Conservation (phyloP, 2,329 filamentous ascomycete species). For the Epichloe typhina region DNA sequence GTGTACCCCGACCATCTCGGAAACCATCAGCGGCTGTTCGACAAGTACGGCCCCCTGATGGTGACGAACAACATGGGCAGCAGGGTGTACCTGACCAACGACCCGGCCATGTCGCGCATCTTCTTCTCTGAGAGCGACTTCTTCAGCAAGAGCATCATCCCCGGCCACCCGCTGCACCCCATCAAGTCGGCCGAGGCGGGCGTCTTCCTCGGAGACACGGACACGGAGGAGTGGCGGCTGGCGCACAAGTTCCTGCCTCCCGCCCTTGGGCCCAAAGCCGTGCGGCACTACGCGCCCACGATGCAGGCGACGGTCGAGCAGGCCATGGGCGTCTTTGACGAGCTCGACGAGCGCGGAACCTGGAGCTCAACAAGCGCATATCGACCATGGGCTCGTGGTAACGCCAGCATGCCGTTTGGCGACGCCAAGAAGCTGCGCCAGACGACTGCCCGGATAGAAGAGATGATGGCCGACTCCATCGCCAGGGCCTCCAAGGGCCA, state of each 20-base stretch:
- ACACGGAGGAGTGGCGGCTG: conserved; percentile 32
- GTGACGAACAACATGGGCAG: conserved; percentile 39
- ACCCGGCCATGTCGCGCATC: conserved; percentile 31
- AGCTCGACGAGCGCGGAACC: conserved; percentile 28
- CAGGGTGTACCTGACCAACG: conserved; percentile 36
- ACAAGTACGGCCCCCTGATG: conserved; percentile 36
- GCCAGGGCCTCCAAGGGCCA: conserved; percentile 23
- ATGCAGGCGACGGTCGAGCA: conserved; percentile 42
- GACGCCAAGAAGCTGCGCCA: conserved; percentile 32
- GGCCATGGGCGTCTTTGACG: conserved; percentile 33
- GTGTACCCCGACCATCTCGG: conserved; percentile 44
- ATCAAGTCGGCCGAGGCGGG: conserved; percentile 27
- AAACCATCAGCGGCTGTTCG: conserved; percentile 41
- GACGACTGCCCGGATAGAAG: conserved; percentile 11
- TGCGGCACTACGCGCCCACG: conserved; percentile 44
- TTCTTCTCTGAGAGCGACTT: conserved; percentile 35
- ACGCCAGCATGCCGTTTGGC: conserved; percentile 42
- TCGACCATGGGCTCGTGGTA: conserved; percentile 43
- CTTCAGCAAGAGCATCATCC: conserved; percentile 38
- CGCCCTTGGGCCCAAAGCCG: conserved; percentile 43
- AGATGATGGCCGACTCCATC: conserved; percentile 25
- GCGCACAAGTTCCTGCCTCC: conserved; percentile 51
- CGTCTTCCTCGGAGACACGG: conserved; percentile 37
- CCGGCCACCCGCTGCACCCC: conserved; percentile 32
- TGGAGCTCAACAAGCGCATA: conserved; percentile 36